Conservation (phyloP, 75 land plant species). For the Selaginella moellendorffii region DNA sequence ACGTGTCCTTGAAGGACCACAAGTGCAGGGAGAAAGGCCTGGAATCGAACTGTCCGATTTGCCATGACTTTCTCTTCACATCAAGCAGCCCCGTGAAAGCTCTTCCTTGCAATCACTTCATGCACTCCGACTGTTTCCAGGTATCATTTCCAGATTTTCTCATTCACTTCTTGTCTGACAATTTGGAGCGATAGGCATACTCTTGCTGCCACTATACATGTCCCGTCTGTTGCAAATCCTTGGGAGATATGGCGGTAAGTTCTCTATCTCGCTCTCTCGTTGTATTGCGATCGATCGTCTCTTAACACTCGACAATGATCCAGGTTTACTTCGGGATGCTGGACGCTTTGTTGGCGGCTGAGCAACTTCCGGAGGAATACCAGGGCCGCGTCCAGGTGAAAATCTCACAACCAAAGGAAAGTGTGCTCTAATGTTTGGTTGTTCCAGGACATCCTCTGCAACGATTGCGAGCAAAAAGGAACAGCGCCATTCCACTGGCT, state of each 20-base stretch:
- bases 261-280: too few species aligned
- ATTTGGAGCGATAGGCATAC: conserved; percentile 34
- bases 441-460: conserved; percentile 82
- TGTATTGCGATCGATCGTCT: too few species aligned
- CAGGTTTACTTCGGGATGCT: conserved; percentile 99
- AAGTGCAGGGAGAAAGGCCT: conserved; percentile 54
- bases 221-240: conserved; percentile 75
- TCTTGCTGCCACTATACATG: conserved; percentile 68
- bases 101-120: conserved; percentile 63
- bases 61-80: conserved; percentile 56
- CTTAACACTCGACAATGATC: too few species aligned
- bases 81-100: conserved; percentile 58
- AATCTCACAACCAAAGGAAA: too few species aligned
- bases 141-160: conserved; percentile 14
- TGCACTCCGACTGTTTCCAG: conserved; percentile 75
- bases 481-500: conserved; percentile 83
- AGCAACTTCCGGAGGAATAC: conserved; percentile 88
- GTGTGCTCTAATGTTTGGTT: background rate
- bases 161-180: background rate
- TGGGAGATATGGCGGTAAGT: conserved; percentile 23
- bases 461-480: conserved; percentile 77
- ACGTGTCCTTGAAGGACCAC: conserved; percentile 30
- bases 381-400: conserved; percentile 56
- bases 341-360: conserved; percentile 77
- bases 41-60: conserved; percentile 60